Base-by-base conservation (phyloP, 2,329 filamentous ascomycete species). In the Albifimbria verrucaria region DNA sequence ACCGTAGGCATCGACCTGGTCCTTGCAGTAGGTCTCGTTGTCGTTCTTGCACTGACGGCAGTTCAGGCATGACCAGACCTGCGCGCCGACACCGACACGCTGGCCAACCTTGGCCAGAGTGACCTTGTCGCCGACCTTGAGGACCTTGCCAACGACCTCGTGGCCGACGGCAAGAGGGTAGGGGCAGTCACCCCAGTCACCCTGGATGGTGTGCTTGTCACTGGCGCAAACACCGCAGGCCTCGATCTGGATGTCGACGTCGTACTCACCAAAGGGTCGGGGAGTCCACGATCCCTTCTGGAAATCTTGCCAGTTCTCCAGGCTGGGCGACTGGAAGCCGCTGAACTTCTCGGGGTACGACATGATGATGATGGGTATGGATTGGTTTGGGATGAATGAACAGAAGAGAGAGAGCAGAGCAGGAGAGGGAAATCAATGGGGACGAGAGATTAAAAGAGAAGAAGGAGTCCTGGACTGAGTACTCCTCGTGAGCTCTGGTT, bases 191-290 rank as follows among this genome's bases (percentile, higher is more conserved):
- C 83, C 85, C 86, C 86, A 89, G 56, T 86, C 85, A 57, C 85
- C 85, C 63, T 71, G 83, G 66, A 90, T 80, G 55, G 84, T 89
- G 72, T 89, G 87, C 47, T 88, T 76, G 65, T 91, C 87, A 60
- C 82, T 87, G 60, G 86, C 83, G 68, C 88, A 91, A 50, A 91
- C 79, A 65, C 90, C 89, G 65, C 89, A 93, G 67, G 83, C 86
- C 60, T 92, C 86, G 64, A 96, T 87, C 77, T 92, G 88, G 72
- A 96, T 83, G 68, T 96, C 91, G 63, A 96, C 84, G 67, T 96
- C 91, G 71, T 90, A 82, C 68, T 92, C 89, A 59, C 87, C 90
- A 68, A 95, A 95, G 18, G 89, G 88, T 77, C 95, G 94, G 54
- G 92, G 85, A 62, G 86, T 82, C 77, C 90, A 91, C 77, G 92